Base-by-base conservation (phyloP, 2,329 filamentous ascomycete species). In the Aspergillus ibericus region DNA sequence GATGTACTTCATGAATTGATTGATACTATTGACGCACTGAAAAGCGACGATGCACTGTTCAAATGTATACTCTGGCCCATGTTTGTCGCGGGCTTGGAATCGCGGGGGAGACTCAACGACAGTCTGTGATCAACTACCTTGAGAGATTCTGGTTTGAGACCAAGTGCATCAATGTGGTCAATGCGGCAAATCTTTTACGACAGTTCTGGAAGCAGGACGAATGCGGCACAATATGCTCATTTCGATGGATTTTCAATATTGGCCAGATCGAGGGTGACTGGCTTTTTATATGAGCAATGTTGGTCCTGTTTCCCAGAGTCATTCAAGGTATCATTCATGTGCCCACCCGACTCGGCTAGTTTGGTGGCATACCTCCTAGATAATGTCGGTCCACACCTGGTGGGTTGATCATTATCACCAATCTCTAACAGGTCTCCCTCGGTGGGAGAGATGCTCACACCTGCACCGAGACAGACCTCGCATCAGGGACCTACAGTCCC, bases 51-150 rank as follows among this genome's bases (percentile, higher is more conserved):
- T 4, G 48, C 52, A 1, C 18, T 67, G 2, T 63, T 68, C n/a
- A 68, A 68, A 16, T 68, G 66, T 49, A 38, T 66, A 1, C 53
- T 68, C 2, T 68, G 66, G 66, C 66, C 66, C 0, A 57, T 59
- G 15, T 65, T 64, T 15, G 52, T 67, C 32, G 63, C 59, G 0
- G 66, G 65, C 4, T 42, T 68, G 1, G 65, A 65, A 38, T 66
- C 61, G n/a, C 53, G 51, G 16, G 16, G 5, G 25, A 46, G 3
- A 13, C 10, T 3, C 55, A 64, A 8, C 35, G 54, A 16, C 15
- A 52, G 1, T 49, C 54, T 9, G 35, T 66, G 3, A 51, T 56
- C 1, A 4, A 18, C 4, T 55, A 22, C 44, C 48, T 68, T 0
- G 51, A 59, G 10, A 59, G 34, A 16, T 62, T 68, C 40, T 67